Base-by-base conservation (phyloP, 163 green algal species). In the Chlorella variabilis region DNA sequence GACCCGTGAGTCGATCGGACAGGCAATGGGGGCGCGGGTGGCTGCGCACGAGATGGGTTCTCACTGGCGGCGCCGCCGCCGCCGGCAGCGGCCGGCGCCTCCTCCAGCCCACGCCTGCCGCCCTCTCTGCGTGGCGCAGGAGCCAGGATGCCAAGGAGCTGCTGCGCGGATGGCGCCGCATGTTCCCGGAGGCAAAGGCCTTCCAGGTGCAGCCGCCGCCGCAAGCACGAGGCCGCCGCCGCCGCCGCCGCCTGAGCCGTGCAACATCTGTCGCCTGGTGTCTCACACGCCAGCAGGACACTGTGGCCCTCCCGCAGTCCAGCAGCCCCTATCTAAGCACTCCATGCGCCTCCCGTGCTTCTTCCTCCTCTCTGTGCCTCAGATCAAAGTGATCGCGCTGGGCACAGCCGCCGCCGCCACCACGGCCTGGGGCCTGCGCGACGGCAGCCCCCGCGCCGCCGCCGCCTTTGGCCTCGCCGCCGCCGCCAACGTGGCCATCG, bases 101-200 rank as follows among this genome's bases (percentile, higher is more conserved):
- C 58, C 58, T 39, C 58, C 4, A 8, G 11, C 15, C 62, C 33
- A n/a, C 34, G 18, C 4, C 33, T 31, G 3, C 4, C 4, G 38
- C 29, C 59, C 29, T 68, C 13, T 25, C 54, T n/a, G 25, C 54
- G 6, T 38, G 27, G n/a, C 15, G 39, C 66, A 73, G 66, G 38
- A 33, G 38, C 21, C 36, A 39, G 18, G 33, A 56, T 29, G 42
- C 68, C 8, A 38, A 61, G 42, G 68, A 76, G 25, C 5, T 76
- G 68, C 68, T 76, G 68, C 42, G 68, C 9, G 68, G 62, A n/a
- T 76, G 68, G 68, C 68, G 68, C 29, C 45, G 68, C n/a, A 76
- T 76, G 68, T 76, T 33, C 18, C 68, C 68, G 0, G 29, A 5
- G 0, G 68, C 68, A 6, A 76, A 31, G 42, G 68, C 25, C 7